Evolutionary conservation across 495 filamentous ascomycete species (phyloP), one percentile per base, ranked within the genome.

Genomic region (Mytilinidion resinicola): DNA sequence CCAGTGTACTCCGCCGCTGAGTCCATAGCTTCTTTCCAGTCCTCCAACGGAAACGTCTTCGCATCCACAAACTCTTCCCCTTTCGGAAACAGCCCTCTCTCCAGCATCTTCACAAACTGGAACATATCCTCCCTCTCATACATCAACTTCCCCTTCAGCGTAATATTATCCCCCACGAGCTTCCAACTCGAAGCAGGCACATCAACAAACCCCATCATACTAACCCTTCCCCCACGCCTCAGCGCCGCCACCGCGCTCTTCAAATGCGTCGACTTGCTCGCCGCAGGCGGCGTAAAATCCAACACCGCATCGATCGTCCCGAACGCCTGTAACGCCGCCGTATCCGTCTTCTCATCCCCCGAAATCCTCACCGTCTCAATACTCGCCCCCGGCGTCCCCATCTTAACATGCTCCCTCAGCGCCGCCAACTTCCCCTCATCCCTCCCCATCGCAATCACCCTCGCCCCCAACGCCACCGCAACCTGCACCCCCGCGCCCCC

Each of bases 1-100:
- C 69, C 70, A 11, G 53, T 65, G 30, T 68, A 55, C 34, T 68
- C 61, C 4, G 65, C 67, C 17, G 55, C 70, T 7, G n/a, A 54
- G 33, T 72, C 70, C 35, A 72, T 52, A 37, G 47, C 69, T 37
- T 63, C 67, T 35, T 67, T 66, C 70, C 69, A 72, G 11, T 68
- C 55, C 33, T 71, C 67, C n/a, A 72, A 38, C 41, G 30, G 25
- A 47, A 65, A 72, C 9, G 42, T 19, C 56, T 68, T 69, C 38
- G 61, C 64, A 15, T 69, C 63, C 9, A 66, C 69, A 12, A 71
- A 66, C 8, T 67, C 39, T 34, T 62, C 46, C 0, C 69, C 70
- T 5, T 50, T 54, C 14, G 70, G 70, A 39, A 71, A 71, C 33
- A 71, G 30, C 1, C 70, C 70, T 43, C 51, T 59, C 50, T 71